phyloP scores from a whole-genome alignment of 441 rosid species.

The Jatropha multifida region DNA sequence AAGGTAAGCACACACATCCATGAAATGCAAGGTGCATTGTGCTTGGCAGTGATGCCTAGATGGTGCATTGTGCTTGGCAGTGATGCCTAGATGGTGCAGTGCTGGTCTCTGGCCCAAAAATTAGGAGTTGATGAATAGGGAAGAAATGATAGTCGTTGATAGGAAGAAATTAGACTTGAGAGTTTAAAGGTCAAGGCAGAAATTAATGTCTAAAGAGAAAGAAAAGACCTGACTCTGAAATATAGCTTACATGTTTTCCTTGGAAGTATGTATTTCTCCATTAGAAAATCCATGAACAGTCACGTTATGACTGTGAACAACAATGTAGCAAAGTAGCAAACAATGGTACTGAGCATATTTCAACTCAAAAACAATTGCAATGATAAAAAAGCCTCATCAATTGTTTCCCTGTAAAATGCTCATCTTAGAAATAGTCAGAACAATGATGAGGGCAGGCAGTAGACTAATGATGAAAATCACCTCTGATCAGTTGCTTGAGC shows the following conservation, averaged over 20 bases:
- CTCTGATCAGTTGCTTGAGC: slow-evolving; percentile 66
- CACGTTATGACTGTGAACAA: neutral
- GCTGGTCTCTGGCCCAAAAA: neutral
- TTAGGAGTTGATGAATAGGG: neutral
- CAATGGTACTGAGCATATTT: neutral
- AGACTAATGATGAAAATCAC: slow-evolving; percentile 28
- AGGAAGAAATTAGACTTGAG: neutral
- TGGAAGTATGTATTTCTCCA: neutral
- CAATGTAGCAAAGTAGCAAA: neutral
- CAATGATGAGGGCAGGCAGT: neutral
- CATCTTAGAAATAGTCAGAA: neutral
- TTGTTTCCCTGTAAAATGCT: neutral
- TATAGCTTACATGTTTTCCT: neutral
- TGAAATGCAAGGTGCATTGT: neutral
- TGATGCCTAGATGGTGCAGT: neutral
- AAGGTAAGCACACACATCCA: neutral
- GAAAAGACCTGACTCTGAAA: neutral
- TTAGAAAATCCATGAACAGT: neutral
- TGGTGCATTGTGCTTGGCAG: neutral
- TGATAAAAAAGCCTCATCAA: neutral
- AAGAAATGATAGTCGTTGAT: neutral
- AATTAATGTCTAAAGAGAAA: neutral
- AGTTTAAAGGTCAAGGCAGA: neutral
- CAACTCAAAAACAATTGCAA: neutral
- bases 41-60: neutral